Evolutionary conservation across 2,329 filamentous ascomycete genomes (phyloP).

Genomic region (Penicillium expansum): DNA sequence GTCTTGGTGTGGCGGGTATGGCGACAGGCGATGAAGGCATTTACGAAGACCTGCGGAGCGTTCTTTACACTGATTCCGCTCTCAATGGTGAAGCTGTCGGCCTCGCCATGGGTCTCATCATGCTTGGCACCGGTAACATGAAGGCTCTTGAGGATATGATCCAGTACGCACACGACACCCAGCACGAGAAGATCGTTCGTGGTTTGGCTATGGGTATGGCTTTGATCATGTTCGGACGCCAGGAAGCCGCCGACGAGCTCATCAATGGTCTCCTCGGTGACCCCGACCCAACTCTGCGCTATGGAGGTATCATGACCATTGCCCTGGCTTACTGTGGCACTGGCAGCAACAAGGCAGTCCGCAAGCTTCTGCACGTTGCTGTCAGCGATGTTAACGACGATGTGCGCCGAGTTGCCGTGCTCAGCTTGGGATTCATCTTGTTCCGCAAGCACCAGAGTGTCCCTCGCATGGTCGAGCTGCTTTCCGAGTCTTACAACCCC

Average conservation of each 20-base stretch:
- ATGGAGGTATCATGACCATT: slow-evolving; percentile 98
- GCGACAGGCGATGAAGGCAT: slow-evolving; percentile 87
- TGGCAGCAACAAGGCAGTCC: slow-evolving; percentile 96
- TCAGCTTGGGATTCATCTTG: slow-evolving; percentile 96
- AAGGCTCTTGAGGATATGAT: slow-evolving; percentile 96
- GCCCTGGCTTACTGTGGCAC: slow-evolving; percentile 96
- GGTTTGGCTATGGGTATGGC: slow-evolving; percentile 96
- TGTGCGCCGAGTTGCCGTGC: slow-evolving; percentile 90
- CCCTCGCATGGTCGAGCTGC: slow-evolving; percentile 95
- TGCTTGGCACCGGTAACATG: slow-evolving; percentile 96
- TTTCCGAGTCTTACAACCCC: slow-evolving; percentile 98
- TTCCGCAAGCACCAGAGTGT: slow-evolving; percentile 98
- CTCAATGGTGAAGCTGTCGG: slow-evolving; percentile 97
- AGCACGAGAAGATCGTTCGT: slow-evolving; percentile 97
- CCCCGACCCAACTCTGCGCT: slow-evolving; percentile 87
- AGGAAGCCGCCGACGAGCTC: slow-evolving; percentile 90
- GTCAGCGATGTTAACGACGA: slow-evolving; percentile 99
- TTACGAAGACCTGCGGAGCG: slow-evolving; percentile 84
- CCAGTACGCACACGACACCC: slow-evolving; percentile 93
- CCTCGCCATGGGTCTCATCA: slow-evolving; percentile 93
- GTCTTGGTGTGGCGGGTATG: slow-evolving; percentile 96
- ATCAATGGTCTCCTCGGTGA: slow-evolving; percentile 92
- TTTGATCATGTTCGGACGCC: slow-evolving; percentile 94
- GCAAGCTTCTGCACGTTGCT: slow-evolving; percentile 89
- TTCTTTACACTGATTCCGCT: slow-evolving; percentile 89